Base-by-base conservation (phyloP, 345 rosid species). In the Aethionema arabicum region DNA sequence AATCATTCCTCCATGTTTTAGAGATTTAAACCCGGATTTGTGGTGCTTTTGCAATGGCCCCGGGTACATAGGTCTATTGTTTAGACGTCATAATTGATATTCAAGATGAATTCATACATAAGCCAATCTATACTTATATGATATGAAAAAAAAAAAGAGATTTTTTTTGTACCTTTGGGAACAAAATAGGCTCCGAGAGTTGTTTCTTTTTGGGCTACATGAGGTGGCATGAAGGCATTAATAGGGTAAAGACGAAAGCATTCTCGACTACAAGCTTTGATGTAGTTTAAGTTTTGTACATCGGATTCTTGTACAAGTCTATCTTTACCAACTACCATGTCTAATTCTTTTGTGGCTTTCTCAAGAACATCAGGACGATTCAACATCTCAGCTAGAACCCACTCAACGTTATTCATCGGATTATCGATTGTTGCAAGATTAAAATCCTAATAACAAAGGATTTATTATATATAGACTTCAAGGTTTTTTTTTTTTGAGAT, bases 351-450 rank as follows among this genome's bases (percentile, higher is more conserved):
- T 4, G 4, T 32, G 5, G 78, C 78, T 13, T 70, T 70, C 13
- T 12, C 21, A 7, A 74, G 58, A 15, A 71, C 12, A 16, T 73
- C 59, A 0, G 78, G 77, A 6, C 61, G 66, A 32, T 69, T 77
- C 52, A 77, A 27, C 75, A 73, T 51, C 49, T 77, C 75, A 0
- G 67, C 80, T 38, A 77, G 35, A 7, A 75, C 52, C 80, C 80
- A 77, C 47, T 77, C 80, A 8, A 69, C 53, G 30, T 68, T 72
- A 42, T 77, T 68, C 52, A 73, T 63, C 12, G 48, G 31, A 15
- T 67, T 67, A 32, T 67, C 72, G 7, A 67, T 42, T 21, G 59
- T 0, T 13, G 72, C 72, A 40, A n/a, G n/a, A n/a, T n/a, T n/a
- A n/a, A n/a, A n/a, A n/a, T n/a, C n/a, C n/a, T n/a, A n/a, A n/a